Evolutionary conservation across 176 grass and related monocot species (phyloP).

Genomic region (Aegilops umbellulata): DNA sequence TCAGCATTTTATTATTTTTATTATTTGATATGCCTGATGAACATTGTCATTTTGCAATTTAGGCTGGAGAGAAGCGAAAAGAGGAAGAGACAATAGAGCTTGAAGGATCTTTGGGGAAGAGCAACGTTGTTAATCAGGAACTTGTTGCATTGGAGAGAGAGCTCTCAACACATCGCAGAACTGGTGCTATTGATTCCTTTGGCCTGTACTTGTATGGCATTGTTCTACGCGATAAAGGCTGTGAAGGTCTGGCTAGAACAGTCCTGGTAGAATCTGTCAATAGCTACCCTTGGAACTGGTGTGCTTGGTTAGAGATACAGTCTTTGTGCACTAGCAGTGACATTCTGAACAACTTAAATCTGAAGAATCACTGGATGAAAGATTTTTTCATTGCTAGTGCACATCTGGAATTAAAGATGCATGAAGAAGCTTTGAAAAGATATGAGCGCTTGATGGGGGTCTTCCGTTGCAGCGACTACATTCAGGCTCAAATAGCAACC

Average conservation of each 20-base stretch:
- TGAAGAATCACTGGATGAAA: constrained; percentile 99
- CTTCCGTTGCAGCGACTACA: constrained; percentile 79
- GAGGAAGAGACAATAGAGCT: constrained; percentile 95
- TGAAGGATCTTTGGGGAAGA: constrained; percentile 90
- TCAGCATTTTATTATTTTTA: background rate
- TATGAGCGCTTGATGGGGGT: constrained; percentile 69
- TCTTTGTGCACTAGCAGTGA: constrained; percentile 76
- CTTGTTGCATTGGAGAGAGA: constrained; percentile 79
- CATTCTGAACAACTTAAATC: constrained; percentile 72
- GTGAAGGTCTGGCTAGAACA: constrained; percentile 55
- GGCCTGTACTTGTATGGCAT: constrained; percentile 89
- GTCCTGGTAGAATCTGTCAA: constrained; percentile 91
- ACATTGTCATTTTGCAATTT: constrained; percentile 23
- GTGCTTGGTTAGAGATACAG: constrained; percentile 88
- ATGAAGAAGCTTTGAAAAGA: constrained; percentile 86
- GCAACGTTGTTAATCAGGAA: constrained; percentile 73
- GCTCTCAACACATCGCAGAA: constrained; percentile 69
- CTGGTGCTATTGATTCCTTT: constrained; percentile 85
- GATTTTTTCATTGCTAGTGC: constrained; percentile 94
- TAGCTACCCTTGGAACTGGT: constrained; percentile 97
- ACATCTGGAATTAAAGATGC: constrained; percentile 91
- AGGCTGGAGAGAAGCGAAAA: constrained; percentile 96
- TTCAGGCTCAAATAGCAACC: constrained; percentile 95
- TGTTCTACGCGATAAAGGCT: constrained; percentile 86
- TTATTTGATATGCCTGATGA: background rate